Evolutionary conservation across 1,139 yeast genomes (phyloP).

Genomic region (Protomyces pachydermus): DNA sequence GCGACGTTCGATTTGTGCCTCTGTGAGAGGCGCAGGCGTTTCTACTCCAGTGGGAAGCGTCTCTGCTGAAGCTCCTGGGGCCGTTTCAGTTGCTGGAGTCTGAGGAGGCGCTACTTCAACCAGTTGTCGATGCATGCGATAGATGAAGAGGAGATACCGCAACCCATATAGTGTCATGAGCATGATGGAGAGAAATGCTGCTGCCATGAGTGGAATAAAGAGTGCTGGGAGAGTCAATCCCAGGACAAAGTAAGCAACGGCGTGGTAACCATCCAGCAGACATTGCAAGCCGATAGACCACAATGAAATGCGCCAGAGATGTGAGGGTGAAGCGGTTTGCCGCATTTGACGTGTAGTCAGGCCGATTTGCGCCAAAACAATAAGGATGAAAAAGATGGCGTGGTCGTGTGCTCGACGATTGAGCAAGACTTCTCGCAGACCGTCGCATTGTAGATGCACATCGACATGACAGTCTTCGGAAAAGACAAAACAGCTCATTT

Average conservation of each 20-base stretch:
- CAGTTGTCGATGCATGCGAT: constrained; percentile 70
- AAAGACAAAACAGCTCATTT: neutral
- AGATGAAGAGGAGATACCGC: constrained; percentile 65
- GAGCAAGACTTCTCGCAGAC: neutral
- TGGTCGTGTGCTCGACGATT: neutral
- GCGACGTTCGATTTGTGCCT: constrained; percentile 42
- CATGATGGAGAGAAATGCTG: constrained; percentile 65
- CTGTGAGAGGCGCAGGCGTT: constrained; percentile 35
- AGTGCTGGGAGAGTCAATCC: constrained; percentile 54
- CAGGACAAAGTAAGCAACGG: constrained; percentile 56
- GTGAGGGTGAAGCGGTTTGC: constrained; percentile 70
- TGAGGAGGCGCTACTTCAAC: constrained; percentile 3
- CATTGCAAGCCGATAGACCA: constrained; percentile 56
- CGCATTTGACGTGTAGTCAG: constrained; percentile 62
- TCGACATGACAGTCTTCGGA: neutral
- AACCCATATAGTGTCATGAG: constrained; percentile 72
- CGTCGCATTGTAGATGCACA: neutral
- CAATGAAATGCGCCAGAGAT: constrained; percentile 63
- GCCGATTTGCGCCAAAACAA: constrained; percentile 50
- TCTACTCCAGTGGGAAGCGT: constrained; percentile 31
- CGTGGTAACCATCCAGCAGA: constrained; percentile 62
- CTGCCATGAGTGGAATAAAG: constrained; percentile 62
- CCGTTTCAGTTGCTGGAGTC: neutral
- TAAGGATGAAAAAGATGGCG: constrained; percentile 31
- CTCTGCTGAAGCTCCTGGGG: neutral